Percentiles rank a stretch among this genome's conserved stretches.
Conservation (phyloP, 2,329 filamentous ascomycete genomes). For the Ascocoryne sarcoides region DNA sequence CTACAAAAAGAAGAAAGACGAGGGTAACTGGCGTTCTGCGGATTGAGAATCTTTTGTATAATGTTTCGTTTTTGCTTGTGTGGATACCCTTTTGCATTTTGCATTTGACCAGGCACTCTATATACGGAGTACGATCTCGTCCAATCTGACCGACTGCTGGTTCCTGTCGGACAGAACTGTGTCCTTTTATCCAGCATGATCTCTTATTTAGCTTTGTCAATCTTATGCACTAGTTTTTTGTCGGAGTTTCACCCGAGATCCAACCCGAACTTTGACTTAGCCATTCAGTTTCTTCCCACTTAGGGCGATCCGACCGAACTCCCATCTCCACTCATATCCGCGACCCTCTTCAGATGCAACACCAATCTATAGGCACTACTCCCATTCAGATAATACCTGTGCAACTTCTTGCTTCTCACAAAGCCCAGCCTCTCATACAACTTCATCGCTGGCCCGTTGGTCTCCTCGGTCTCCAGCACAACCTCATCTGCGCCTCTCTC, state of each 20-base stretch:
- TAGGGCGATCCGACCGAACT: no score
- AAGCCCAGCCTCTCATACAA: constrained; percentile 92
- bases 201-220: no score
- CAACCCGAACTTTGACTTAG: no score
- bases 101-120: no score
- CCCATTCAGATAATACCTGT: constrained; percentile 93
- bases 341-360: constrained; percentile 39
- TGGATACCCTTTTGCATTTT: constrained; percentile 10
- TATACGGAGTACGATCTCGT: no score
- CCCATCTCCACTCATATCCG: constrained; percentile 23
- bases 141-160: no score
- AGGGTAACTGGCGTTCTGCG: constrained; percentile 7
- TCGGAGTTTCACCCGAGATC: no score
- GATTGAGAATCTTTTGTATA: constrained; percentile 15
- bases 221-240: no score
- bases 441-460: constrained; percentile 80
- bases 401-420: constrained; percentile 80
- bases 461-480: constrained; percentile 91
- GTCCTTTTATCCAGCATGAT: no score
- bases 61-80: no score
- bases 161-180: no score
- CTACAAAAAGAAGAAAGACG: constrained; percentile 17
- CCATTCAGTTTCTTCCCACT: no score
- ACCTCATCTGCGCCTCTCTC: constrained; percentile 81
- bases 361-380: constrained; percentile 89